phyloP scores from a whole-genome alignment of 2,329 filamentous ascomycete species.

The Hyphodiscus sp. region DNA sequence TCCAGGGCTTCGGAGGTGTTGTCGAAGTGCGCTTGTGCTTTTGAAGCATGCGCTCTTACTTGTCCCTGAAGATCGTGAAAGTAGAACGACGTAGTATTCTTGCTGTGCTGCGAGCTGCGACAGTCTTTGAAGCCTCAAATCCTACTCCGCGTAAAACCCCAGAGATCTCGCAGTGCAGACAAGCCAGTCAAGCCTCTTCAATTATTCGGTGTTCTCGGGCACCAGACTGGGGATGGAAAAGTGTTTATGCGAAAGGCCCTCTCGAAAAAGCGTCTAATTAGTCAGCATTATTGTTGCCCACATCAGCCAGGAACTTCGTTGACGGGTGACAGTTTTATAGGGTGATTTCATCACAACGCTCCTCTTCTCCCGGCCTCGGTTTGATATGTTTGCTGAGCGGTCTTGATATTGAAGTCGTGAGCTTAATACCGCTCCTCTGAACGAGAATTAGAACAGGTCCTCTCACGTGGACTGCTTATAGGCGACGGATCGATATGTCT shows the following conservation, averaged over 20 bases:
- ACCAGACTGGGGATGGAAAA: neutral
- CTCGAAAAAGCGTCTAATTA: too few relatives aligned
- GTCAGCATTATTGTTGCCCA: too few relatives aligned
- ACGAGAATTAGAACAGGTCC: neutral
- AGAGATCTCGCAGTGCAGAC: neutral
- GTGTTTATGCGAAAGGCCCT: too few relatives aligned
- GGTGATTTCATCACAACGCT: too few relatives aligned
- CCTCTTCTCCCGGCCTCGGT: too few relatives aligned
- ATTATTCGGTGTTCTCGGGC: neutral
- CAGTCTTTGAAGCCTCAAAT: neutral
- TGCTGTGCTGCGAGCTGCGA: neutral
- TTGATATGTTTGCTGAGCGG: too few relatives aligned
- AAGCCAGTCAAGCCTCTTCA: neutral
- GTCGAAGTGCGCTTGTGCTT: neutral
- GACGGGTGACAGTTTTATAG: too few relatives aligned
- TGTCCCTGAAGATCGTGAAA: too few relatives aligned
- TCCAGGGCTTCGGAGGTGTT: too few relatives aligned
- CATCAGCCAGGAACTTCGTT: too few relatives aligned
- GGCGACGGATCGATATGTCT: constrained; percentile 14
- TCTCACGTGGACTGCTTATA: neutral
- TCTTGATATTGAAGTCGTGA: neutral
- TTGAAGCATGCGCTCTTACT: neutral
- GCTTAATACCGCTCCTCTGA: neutral
- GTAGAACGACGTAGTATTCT: neutral
- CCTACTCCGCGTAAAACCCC: neutral